Conservation (phyloP, 2,329 filamentous ascomycete genomes). For the Alternaria viburni region DNA sequence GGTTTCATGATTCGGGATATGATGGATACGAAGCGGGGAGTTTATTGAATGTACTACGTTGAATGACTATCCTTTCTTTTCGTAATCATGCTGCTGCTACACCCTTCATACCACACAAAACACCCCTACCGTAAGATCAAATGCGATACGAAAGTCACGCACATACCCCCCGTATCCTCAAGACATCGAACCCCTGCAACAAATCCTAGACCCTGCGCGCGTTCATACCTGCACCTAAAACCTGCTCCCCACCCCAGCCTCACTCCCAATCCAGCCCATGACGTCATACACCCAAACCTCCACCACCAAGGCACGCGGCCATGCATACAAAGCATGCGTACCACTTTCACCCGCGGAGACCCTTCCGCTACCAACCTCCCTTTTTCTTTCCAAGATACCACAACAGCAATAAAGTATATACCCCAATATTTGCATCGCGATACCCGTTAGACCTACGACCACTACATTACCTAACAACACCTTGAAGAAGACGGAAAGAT, state of each 20-base stretch:
- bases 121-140: too few relatives aligned
- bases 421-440: background rate
- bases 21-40: background rate
- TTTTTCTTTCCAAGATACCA: too few relatives aligned
- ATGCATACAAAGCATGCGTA: slow-evolving; percentile 7
- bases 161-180: background rate
- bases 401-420: too few relatives aligned
- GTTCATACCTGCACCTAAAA: slow-evolving; percentile 15
- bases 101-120: background rate
- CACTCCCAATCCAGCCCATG: slow-evolving; percentile 9
- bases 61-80: too few relatives aligned
- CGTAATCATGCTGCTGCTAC: background rate
- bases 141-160: too few relatives aligned
- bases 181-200: background rate
- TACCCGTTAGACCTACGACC: background rate
- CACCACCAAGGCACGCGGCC: slow-evolving; percentile 8
- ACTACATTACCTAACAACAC: too few relatives aligned
- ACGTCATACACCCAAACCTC: slow-evolving; percentile 24
- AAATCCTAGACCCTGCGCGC: slow-evolving; percentile 2
- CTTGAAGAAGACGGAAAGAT: background rate
- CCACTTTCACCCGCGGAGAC: background rate
- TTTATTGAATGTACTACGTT: background rate
- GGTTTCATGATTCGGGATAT: background rate
- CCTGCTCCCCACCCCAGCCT: slow-evolving; percentile 5
- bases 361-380: too few relatives aligned